These are phyloP conservation scores for Gnetum montanum DNA, from an alignment of 75 land plant genomes.

Conservation along the genomic window DNA sequence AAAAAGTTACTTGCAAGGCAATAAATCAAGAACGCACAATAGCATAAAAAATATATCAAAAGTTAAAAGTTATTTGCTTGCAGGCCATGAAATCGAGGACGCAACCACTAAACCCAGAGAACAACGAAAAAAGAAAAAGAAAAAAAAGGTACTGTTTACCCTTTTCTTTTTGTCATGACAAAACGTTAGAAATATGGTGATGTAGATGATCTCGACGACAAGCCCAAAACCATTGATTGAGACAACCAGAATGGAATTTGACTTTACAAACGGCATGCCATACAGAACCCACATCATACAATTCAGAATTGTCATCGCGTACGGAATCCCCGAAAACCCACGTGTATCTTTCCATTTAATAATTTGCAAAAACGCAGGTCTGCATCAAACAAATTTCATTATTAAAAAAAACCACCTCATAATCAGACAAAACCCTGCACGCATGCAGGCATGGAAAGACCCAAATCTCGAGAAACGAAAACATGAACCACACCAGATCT, in stretches of 20 bases:
- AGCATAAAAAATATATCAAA: no score
- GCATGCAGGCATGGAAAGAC: neutral
- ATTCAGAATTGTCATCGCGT: slow-evolving; percentile 55
- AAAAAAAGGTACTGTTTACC: neutral
- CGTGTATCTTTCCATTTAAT: slow-evolving; percentile 34
- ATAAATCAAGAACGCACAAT: no score
- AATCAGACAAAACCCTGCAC: neutral
- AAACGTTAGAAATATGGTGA: slow-evolving; percentile 28
- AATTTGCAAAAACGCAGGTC: slow-evolving; percentile 56
- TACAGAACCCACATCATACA: slow-evolving; percentile 77
- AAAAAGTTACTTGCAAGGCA: no score
- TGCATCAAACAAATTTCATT: slow-evolving; percentile 7
- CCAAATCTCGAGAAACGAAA: neutral
- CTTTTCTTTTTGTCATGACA: neutral
- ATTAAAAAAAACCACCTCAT: neutral
- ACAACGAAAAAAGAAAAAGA: neutral
- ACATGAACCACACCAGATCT: neutral
- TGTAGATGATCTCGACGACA: slow-evolving; percentile 35
- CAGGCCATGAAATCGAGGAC: no score
- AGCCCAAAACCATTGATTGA: slow-evolving; percentile 70
- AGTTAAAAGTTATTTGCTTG: no score
- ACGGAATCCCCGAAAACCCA: slow-evolving; percentile 58
- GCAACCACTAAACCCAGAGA: neutral
- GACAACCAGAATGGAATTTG: slow-evolving; percentile 50
- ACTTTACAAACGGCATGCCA: slow-evolving; percentile 57